Conservation (phyloP, 371 early-diverging fungal genomes). For the Mycotypha africana region DNA sequence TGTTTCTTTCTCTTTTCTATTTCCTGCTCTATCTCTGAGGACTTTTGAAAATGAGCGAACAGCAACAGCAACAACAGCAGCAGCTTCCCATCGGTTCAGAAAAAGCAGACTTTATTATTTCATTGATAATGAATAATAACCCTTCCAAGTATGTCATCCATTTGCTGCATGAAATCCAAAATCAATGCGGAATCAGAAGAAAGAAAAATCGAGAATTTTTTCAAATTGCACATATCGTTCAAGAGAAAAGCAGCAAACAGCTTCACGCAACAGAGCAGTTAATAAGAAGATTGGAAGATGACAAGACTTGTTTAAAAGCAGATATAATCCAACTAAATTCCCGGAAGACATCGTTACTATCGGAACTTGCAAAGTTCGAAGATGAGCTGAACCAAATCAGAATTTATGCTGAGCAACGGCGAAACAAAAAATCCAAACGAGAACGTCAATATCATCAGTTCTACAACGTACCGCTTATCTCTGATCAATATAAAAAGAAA, state of each 20-base stretch:
- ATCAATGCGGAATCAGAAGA: slow-evolving; percentile 6
- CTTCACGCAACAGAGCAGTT: too few relatives aligned
- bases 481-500: slow-evolving; percentile 22
- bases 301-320: too few relatives aligned
- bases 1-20: slow-evolving; percentile 1
- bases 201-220: slow-evolving; percentile 11
- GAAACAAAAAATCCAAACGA: slow-evolving; percentile 24
- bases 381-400: slow-evolving; percentile 11
- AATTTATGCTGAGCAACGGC: slow-evolving; percentile 21
- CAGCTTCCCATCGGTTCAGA: slow-evolving; percentile 8
- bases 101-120: slow-evolving; percentile 15
- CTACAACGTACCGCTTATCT: slow-evolving; percentile 23
- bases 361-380: slow-evolving; percentile 12
- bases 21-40: not conserved
- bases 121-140: too few relatives aligned
- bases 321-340: too few relatives aligned
- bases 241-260: slow-evolving; percentile 1
- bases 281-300: too few relatives aligned
- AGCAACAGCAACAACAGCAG: too few relatives aligned
- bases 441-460: slow-evolving; percentile 24
- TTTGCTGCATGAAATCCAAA: slow-evolving; percentile 13
- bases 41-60: slow-evolving; percentile 1
- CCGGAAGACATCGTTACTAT: too few relatives aligned
- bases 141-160: slow-evolving; percentile 15
- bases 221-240: slow-evolving; percentile 4